Percentiles rank a stretch among this genome's conserved stretches.
These are phyloP conservation scores for Starmerella ratchasimensis DNA, from an alignment of 805 yeast genomes.

Conservation along the genomic window DNA sequence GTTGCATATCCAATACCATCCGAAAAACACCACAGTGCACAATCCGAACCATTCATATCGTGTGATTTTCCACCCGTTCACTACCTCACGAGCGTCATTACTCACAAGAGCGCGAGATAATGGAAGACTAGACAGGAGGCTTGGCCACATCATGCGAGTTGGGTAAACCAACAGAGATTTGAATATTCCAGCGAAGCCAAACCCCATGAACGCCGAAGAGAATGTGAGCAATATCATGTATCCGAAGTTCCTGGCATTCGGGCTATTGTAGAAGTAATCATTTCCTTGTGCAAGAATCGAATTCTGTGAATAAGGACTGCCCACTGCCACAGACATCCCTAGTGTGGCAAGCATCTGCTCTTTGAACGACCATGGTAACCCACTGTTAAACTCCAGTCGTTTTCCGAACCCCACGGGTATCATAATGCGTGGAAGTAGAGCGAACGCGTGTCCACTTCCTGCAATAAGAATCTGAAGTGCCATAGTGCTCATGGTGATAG, in stretches of 20 bases:
- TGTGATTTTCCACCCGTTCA: constrained; percentile 48
- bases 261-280: constrained; percentile 25
- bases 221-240: constrained; percentile 41
- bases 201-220: constrained; percentile 50
- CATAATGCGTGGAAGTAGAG: constrained; percentile 11
- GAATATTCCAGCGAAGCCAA: constrained; percentile 53
- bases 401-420: constrained; percentile 5
- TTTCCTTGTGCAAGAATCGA: constrained; percentile 26
- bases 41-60: constrained; percentile 37
- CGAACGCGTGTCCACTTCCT: constrained; percentile 41
- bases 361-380: constrained; percentile 45
- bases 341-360: constrained; percentile 54
- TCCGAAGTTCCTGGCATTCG: constrained; percentile 28
- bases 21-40: constrained; percentile 32
- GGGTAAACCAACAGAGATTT: constrained; percentile 45
- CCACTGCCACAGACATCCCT: constrained; percentile 20
- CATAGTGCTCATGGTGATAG: constrained; percentile 35
- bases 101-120: constrained; percentile 35
- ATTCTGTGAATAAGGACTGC: constrained; percentile 18
- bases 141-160: constrained; percentile 41
- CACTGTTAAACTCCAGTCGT: constrained; percentile 35
- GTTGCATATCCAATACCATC: constrained; percentile 58
- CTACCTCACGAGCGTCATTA: constrained; percentile 30
- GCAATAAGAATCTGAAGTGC: constrained; percentile 48
- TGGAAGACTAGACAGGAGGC: constrained; percentile 35